phyloP scores from a whole-genome alignment of 2,329 filamentous ascomycete species.

The Ophiostoma sp. region DNA sequence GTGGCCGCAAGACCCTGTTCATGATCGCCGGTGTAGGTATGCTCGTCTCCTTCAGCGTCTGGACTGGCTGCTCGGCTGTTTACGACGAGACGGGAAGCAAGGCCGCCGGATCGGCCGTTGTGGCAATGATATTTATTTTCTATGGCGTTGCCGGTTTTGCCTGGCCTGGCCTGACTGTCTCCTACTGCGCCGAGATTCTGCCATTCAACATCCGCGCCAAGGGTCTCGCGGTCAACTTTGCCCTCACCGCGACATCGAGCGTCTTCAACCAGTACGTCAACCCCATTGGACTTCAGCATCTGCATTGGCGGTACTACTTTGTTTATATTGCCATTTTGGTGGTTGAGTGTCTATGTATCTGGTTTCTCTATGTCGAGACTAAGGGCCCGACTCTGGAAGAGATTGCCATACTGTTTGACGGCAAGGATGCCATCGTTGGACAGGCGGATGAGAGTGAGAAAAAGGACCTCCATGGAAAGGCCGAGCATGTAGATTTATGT shows the following conservation, averaged over 20 bases:
- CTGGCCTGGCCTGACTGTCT: conserved; percentile 15
- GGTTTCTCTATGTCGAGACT: conserved; percentile 28
- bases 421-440: conserved; percentile 12
- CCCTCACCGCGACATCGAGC: conserved; percentile 21
- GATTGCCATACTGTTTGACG: conserved; percentile 49
- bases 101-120: conserved; percentile 14
- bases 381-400: conserved; percentile 23
- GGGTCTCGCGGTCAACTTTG: conserved; percentile 23
- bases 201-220: conserved; percentile 26
- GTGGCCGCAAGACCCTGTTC: conserved; percentile 30
- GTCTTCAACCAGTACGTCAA: conserved; percentile 28
- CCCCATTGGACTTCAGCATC: conserved; percentile 26
- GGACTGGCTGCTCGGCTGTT: conserved; percentile 25
- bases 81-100: conserved; percentile 1
- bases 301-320: conserved; percentile 30
- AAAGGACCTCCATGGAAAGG: background rate
- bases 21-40: conserved; percentile 26
- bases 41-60: conserved; percentile 24
- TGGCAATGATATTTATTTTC: conserved; percentile 24
- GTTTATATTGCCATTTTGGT: conserved; percentile 27
- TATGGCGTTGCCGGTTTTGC: conserved; percentile 11
- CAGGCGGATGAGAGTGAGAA: background rate
- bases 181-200: conserved; percentile 25
- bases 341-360: conserved; percentile 30
- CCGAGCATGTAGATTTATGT: background rate